Evolutionary conservation across 1,139 yeast species (phyloP).

Genomic region (Scheffersomyces quercinus): DNA sequence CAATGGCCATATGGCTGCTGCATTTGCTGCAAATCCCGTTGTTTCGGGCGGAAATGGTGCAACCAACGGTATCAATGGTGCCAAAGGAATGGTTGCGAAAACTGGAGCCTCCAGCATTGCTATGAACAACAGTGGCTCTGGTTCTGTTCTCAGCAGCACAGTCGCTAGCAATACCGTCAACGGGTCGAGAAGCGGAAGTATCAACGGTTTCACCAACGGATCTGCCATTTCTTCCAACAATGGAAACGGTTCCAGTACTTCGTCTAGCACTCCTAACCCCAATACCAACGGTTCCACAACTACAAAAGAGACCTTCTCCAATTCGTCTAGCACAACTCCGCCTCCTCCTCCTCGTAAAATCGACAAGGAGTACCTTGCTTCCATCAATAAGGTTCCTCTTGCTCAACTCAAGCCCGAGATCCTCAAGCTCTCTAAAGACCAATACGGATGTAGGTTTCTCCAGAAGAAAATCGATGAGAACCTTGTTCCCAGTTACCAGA

Average conservation of each 20-base stretch:
- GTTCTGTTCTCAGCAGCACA: background rate
- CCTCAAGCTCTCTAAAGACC: constrained; percentile 44
- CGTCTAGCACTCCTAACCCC: constrained; percentile 2
- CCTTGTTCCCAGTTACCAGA: constrained; percentile 28
- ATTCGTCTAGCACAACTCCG: background rate
- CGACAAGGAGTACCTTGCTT: constrained; percentile 44
- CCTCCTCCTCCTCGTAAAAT: constrained; percentile 20
- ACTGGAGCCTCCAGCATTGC: background rate
- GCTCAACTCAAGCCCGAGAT: constrained; percentile 34
- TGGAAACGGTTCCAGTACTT: constrained; percentile 5
- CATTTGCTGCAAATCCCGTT: background rate
- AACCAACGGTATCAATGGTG: background rate
- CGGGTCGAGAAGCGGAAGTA: too few relatives aligned
- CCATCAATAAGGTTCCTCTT: constrained; percentile 40
- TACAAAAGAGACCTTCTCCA: background rate
- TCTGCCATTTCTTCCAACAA: constrained; percentile 2
- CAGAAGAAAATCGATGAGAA: constrained; percentile 50
- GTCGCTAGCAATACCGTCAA: too few relatives aligned
- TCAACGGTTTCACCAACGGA: too few relatives aligned
- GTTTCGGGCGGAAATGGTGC: background rate
- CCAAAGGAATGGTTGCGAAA: background rate
- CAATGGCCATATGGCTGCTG: too few relatives aligned
- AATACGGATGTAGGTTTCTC: constrained; percentile 49
- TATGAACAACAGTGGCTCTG: background rate
- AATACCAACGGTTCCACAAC: background rate